A percentile compares a stretch with the other conserved stretches of the same genome.
Conservation (phyloP, 371 early-diverging fungal species). For the Mucor plumbeus region DNA sequence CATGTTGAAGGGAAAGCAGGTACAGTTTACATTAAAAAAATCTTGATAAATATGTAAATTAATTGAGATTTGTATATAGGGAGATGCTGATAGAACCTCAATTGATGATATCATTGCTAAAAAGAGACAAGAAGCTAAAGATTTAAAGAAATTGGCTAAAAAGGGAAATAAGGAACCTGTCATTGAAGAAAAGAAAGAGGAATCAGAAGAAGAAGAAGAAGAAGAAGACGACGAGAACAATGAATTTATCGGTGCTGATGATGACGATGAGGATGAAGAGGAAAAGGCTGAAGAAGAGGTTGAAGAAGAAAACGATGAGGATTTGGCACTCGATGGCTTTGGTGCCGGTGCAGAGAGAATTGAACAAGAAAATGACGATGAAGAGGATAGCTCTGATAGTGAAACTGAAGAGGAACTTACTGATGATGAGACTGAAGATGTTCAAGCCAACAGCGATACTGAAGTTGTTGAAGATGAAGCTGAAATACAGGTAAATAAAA, state of each 20-base stretch:
- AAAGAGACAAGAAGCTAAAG: constrained; percentile 53
- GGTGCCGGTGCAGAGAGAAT: constrained; percentile 59
- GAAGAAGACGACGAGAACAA: constrained; percentile 34
- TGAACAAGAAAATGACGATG: constrained; percentile 44
- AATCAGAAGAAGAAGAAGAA: constrained; percentile 22
- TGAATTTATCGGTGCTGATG: constrained; percentile 29
- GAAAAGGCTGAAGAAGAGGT: constrained; percentile 41
- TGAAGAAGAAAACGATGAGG: constrained; percentile 53
- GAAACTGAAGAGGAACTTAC: constrained; percentile 32
- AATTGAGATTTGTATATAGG: constrained; percentile 8
- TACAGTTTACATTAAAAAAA: constrained; percentile 17
- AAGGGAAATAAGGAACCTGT: constrained; percentile 33
- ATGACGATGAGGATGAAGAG: constrained; percentile 39
- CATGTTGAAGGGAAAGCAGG: constrained; percentile 67
- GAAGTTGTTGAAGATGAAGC: constrained; percentile 51
- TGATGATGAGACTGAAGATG: constrained; percentile 41
- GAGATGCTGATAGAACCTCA: constrained; percentile 40
- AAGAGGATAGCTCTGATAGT: constrained; percentile 40
- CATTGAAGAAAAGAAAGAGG: constrained; percentile 27
- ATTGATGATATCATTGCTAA: constrained; percentile 78
- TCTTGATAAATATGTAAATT: neutral
- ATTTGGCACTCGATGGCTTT: constrained; percentile 60
- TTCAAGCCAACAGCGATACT: constrained; percentile 28
- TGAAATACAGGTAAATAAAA: constrained; percentile 32
- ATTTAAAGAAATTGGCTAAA: constrained; percentile 47